phyloP scores from a whole-genome alignment of 768 basidiomycete species.

The Basidioascus undulatus region DNA sequence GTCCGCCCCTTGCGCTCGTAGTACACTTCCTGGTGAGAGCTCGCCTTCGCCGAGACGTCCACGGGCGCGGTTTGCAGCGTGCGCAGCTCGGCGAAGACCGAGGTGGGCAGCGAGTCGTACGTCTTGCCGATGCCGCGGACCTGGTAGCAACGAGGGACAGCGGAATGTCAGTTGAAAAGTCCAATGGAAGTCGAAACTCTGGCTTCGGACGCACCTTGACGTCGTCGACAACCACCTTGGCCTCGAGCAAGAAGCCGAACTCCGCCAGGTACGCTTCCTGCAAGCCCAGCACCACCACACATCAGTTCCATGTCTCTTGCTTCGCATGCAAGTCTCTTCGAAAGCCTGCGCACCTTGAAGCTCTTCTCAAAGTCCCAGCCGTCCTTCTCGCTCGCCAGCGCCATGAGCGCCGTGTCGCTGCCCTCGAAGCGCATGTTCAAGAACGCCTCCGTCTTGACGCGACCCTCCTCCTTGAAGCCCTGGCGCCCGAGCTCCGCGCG shows the following conservation, averaged over 20 bases:
- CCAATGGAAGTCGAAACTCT: not conserved
- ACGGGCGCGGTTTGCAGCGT: slow-evolving; percentile 25
- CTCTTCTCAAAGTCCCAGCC: slow-evolving; percentile 49
- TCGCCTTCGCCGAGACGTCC: slow-evolving; percentile 12
- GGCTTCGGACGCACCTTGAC: slow-evolving; percentile 34
- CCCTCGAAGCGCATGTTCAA: slow-evolving; percentile 84
- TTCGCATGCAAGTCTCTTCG: slow-evolving; percentile 54
- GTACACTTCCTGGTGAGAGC: slow-evolving; percentile 31
- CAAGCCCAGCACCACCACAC: not conserved
- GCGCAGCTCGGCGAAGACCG: slow-evolving; percentile 51
- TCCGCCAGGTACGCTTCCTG: slow-evolving; percentile 14
- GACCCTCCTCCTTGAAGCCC: slow-evolving; percentile 51
- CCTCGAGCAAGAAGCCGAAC: slow-evolving; percentile 77
- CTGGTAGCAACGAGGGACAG: slow-evolving; percentile 17
- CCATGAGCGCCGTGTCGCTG: slow-evolving; percentile 80
- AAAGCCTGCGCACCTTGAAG: too few relatives aligned
- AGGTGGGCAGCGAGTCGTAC: slow-evolving; percentile 51
- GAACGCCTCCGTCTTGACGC: slow-evolving; percentile 55
- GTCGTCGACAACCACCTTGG: slow-evolving; percentile 75
- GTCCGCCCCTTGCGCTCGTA: slow-evolving; percentile 59
- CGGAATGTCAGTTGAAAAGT: not conserved
- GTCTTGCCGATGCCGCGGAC: slow-evolving; percentile 81
- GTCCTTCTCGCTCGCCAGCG: slow-evolving; percentile 23
- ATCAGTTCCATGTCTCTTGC: too few relatives aligned
- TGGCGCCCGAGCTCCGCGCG: slow-evolving; percentile 42